Percentiles rank a stretch among this genome's conserved stretches.
phyloP scores from a whole-genome alignment of 2,329 filamentous ascomycete species.

The Paraphaeosphaeria minitans region DNA sequence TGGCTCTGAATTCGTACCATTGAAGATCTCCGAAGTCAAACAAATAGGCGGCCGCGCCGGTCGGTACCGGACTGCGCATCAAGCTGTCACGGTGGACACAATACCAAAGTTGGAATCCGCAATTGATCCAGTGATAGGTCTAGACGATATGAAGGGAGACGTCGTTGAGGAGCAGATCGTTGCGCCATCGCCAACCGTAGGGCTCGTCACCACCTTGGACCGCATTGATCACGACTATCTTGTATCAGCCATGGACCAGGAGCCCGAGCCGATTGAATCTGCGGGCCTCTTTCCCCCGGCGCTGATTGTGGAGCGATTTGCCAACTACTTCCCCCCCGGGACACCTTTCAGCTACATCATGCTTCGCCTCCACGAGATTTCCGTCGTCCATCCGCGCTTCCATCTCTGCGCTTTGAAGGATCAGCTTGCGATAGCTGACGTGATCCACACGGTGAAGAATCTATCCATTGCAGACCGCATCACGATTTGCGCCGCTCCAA shows the following conservation, averaged over 20 bases:
- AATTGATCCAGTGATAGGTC: conserved; percentile 20
- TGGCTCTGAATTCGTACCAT: conserved; percentile 59
- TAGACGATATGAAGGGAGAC: conserved; percentile 25
- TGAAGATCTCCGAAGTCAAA: conserved; percentile 81
- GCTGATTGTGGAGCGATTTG: conserved; percentile 73
- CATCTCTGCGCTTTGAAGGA: conserved; percentile 70
- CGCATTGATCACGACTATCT: conserved; percentile 69
- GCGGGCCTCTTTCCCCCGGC: conserved; percentile 79
- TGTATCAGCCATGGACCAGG: conserved; percentile 63
- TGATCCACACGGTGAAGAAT: conserved; percentile 71
- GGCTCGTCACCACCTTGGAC: conserved; percentile 81
- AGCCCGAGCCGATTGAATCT: conserved; percentile 68
- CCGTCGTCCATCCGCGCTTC: conserved; percentile 68
- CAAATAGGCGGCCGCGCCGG: conserved; percentile 95
- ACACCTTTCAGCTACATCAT: conserved; percentile 86
- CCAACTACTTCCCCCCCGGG: conserved; percentile 77
- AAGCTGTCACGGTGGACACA: conserved; percentile 50
- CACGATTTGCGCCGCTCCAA: conserved; percentile 74
- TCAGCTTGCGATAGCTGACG: conserved; percentile 70
- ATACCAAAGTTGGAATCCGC: conserved; percentile 9
- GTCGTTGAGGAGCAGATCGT: conserved; percentile 12
- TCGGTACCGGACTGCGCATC: conserved; percentile 75
- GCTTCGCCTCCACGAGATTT: conserved; percentile 72
- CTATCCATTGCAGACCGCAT: conserved; percentile 77
- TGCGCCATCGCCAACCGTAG: conserved; percentile 51